Evolutionary conservation across 306 rosid species (phyloP).

Genomic region (Inga oerstediana): DNA sequence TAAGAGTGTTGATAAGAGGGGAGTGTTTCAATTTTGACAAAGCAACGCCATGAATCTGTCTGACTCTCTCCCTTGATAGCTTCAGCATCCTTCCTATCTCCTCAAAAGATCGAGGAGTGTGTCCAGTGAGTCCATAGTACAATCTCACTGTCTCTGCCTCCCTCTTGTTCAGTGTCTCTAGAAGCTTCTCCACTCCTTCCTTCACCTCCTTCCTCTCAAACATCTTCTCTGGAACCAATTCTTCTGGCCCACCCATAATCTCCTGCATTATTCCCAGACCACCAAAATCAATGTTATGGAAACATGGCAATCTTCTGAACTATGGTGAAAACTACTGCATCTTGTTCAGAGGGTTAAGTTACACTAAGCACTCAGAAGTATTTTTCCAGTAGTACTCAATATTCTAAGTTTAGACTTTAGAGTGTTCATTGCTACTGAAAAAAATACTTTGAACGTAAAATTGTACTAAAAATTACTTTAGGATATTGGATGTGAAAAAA

Average conservation of each 20-base stretch:
- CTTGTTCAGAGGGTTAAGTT: too few species aligned
- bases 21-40: conserved; percentile 55
- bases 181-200: conserved; percentile 57
- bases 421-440: too few species aligned
- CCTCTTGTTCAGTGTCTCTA: conserved; percentile 55
- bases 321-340: not conserved
- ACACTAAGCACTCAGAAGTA: too few species aligned
- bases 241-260: conserved; percentile 65
- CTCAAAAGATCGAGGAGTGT: conserved; percentile 54
- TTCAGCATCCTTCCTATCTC: conserved; percentile 69
- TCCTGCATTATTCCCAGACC: conserved; percentile 52
- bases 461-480: too few species aligned
- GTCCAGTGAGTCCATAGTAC: conserved; percentile 67
- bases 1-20: conserved; percentile 37
- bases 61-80: conserved; percentile 69
- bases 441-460: too few species aligned
- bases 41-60: conserved; percentile 61
- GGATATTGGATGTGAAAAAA: too few species aligned
- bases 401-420: too few species aligned
- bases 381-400: too few species aligned
- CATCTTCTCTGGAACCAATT: conserved; percentile 64
- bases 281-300: conserved; percentile 8
- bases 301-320: not conserved
- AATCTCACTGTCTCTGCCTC: conserved; percentile 63
- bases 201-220: conserved; percentile 49